Evolutionary conservation across 176 grass and related monocot species (phyloP).

Genomic region (Pontederia paniculata): DNA sequence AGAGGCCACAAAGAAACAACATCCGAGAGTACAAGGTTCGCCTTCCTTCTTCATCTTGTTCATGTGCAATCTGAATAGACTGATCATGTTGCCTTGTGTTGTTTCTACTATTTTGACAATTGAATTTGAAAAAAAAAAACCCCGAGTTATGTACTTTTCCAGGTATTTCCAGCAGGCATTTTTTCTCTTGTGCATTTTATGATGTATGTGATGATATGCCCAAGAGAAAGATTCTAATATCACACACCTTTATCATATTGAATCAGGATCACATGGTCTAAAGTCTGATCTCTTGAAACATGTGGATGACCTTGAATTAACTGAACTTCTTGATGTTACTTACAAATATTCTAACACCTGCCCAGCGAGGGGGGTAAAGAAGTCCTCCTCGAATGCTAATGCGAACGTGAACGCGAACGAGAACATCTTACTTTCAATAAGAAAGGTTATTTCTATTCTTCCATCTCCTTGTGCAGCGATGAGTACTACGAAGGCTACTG

Average conservation of each 20-base stretch:
- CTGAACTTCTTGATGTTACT: conserved; percentile 63
- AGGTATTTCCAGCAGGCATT: too few relatives aligned
- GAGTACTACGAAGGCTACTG: conserved; percentile 29
- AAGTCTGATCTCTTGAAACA: conserved; percentile 74
- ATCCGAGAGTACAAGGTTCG: too few relatives aligned
- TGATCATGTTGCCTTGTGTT: too few relatives aligned
- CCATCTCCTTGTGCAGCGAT: conserved; percentile 25
- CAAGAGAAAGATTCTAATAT: conserved; percentile 11
- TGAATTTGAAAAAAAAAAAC: too few relatives aligned
- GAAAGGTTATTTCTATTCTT: conserved; percentile 67
- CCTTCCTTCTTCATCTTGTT: too few relatives aligned
- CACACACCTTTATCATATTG: conserved; percentile 24
- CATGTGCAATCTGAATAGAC: too few relatives aligned
- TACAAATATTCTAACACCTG: conserved; percentile 59
- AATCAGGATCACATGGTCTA: conserved; percentile 65
- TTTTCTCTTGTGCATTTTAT: not conserved
- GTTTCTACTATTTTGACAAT: too few relatives aligned
- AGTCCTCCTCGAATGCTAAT: conserved; percentile 3
- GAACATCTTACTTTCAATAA: conserved; percentile 51
- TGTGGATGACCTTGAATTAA: conserved; percentile 54
- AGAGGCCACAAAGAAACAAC: too few relatives aligned
- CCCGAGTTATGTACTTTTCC: too few relatives aligned
- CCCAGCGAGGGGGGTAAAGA: conserved; percentile 71
- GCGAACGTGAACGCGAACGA: too few relatives aligned
- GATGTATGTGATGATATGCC: not conserved